These are phyloP conservation scores for Pseudonectria foliicola DNA, from an alignment of 2,329 filamentous ascomycete genomes.

Conservation along the genomic window DNA sequence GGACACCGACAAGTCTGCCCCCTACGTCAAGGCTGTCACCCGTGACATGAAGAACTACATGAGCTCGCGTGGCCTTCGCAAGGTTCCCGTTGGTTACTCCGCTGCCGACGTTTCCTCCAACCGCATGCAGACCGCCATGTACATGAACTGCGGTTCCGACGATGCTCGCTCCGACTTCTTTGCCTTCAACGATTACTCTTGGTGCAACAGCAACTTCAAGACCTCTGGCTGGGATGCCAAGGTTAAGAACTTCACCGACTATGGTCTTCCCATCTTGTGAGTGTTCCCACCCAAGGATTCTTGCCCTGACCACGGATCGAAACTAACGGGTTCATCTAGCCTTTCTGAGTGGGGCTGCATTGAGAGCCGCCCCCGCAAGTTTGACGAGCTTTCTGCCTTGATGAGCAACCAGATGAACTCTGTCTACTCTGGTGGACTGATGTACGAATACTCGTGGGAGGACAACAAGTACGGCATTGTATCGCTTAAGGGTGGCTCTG, in stretches of 20 bases:
- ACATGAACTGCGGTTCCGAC: conserved; percentile 89
- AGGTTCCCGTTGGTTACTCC: conserved; percentile 68
- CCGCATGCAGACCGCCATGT: conserved; percentile 77
- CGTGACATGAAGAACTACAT: conserved; percentile 71
- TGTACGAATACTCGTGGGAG: conserved; percentile 90
- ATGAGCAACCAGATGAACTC: conserved; percentile 77
- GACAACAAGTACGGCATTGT: conserved; percentile 76
- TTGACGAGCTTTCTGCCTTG: conserved; percentile 69
- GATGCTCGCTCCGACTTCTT: conserved; percentile 84
- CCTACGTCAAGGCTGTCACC: conserved; percentile 71
- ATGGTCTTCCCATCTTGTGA: conserved; percentile 78
- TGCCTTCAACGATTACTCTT: conserved; percentile 85
- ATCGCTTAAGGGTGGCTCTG: conserved; percentile 47
- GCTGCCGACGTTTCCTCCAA: conserved; percentile 78
- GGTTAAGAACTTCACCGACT: conserved; percentile 79
- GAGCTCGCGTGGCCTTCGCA: conserved; percentile 51
- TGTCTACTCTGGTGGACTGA: conserved; percentile 91
- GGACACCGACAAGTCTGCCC: conserved; percentile 57
- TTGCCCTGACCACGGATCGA: conserved; percentile 2
- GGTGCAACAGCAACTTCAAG: conserved; percentile 66
- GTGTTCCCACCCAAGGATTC: conserved; percentile 10
- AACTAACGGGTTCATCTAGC: conserved; percentile 24
- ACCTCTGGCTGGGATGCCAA: conserved; percentile 79
- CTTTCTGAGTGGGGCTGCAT: conserved; percentile 92
- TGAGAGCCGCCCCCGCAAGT: conserved; percentile 67